A percentile compares a stretch with the other conserved stretches of the same genome.
Evolutionary conservation across 495 filamentous ascomycete species (phyloP).

Genomic region (Penicillium subrubescens): DNA sequence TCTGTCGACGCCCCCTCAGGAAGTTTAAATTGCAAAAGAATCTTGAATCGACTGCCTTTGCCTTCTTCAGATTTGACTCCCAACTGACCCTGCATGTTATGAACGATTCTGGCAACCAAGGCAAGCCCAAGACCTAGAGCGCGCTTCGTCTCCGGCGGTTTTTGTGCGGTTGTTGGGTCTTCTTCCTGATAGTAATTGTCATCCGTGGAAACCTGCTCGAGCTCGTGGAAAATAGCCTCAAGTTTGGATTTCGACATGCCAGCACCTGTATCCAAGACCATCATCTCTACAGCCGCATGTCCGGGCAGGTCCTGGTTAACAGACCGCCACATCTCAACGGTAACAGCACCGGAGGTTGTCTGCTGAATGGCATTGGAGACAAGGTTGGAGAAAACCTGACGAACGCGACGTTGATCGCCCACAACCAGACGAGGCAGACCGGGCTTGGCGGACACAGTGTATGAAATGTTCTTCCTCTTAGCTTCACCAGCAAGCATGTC

Average conservation of each 20-base stretch:
- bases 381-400: constrained; percentile 81
- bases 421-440: constrained; percentile 70
- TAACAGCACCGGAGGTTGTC: constrained; percentile 70
- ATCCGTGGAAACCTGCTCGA: constrained; percentile 79
- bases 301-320: constrained; percentile 35
- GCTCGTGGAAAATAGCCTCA: constrained; percentile 78
- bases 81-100: constrained; percentile 90
- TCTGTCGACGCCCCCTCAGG: constrained; percentile 23
- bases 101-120: constrained; percentile 78
- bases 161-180: constrained; percentile 6
- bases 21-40: constrained; percentile 40
- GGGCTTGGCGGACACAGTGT: constrained; percentile 65
- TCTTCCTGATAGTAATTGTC: constrained; percentile 27
- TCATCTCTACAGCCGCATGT: constrained; percentile 67
- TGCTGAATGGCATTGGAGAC: constrained; percentile 86
- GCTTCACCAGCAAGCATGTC: constrained; percentile 74
- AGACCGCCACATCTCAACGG: constrained; percentile 65
- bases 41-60: constrained; percentile 78
- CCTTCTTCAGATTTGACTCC: constrained; percentile 85
- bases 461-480: constrained; percentile 71
- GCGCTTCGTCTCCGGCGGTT: constrained; percentile 23
- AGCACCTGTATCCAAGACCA: constrained; percentile 75
- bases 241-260: constrained; percentile 76
- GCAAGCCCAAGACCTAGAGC: constrained; percentile 84
- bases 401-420: constrained; percentile 77